Percentiles rank a stretch among this genome's conserved stretches.
Conservation (phyloP, 495 filamentous ascomycete species). For the Penicillium daleae region DNA sequence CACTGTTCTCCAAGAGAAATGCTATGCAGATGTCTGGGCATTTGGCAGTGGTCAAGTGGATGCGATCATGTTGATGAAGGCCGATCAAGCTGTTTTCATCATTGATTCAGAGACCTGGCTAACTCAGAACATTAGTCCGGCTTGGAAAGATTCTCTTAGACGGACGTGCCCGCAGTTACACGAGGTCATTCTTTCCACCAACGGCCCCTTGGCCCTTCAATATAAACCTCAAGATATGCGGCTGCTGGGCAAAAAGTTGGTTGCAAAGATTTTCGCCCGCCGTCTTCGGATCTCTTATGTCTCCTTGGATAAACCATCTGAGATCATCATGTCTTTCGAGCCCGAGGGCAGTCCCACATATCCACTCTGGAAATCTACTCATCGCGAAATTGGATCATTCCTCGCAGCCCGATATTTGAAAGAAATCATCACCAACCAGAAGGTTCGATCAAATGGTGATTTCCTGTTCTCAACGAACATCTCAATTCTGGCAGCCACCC, state of each 20-base stretch:
- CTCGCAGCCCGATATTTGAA: neutral
- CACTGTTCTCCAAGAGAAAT: constrained; percentile 34
- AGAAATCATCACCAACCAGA: neutral
- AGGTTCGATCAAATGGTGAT: too few relatives aligned
- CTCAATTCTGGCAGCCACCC: neutral
- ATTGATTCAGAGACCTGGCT: constrained; percentile 41
- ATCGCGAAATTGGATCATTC: neutral
- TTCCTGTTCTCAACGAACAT: neutral
- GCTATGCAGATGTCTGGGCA: constrained; percentile 54
- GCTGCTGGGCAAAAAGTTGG: neutral
- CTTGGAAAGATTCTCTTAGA: neutral
- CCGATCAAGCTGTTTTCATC: constrained; percentile 61
- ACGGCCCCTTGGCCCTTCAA: neutral
- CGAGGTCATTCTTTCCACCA: neutral
- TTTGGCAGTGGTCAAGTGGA: constrained; percentile 69
- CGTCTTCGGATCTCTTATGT: neutral
- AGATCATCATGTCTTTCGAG: neutral
- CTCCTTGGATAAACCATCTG: neutral
- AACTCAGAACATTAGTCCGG: neutral
- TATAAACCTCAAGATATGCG: neutral
- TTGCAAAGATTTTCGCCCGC: neutral
- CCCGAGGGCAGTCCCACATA: neutral
- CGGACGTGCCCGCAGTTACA: neutral
- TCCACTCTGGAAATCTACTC: neutral
- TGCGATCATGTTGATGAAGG: constrained; percentile 58